phyloP scores from a whole-genome alignment of 208 protist species.

The Crithidia sp. region DNA sequence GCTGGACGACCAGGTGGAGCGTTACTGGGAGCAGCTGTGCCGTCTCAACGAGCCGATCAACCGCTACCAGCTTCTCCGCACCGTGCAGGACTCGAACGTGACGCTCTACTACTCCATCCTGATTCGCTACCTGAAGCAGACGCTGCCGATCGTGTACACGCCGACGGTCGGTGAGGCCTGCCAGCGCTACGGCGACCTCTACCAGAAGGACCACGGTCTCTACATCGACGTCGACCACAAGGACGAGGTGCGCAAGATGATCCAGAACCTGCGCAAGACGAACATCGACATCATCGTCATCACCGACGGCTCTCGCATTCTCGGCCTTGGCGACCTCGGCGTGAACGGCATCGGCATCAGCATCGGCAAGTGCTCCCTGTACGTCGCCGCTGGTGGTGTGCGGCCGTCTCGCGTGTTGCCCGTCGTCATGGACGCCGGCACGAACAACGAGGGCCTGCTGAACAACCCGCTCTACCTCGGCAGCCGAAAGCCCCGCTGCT shows the following conservation, averaged over 20 bases:
- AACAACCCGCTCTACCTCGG: constrained; percentile 90
- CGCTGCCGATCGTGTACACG: constrained; percentile 88
- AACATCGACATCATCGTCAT: constrained; percentile 95
- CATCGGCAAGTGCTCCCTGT: constrained; percentile 94
- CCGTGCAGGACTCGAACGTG: constrained; percentile 66
- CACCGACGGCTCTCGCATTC: constrained; percentile 95
- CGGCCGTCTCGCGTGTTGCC: constrained; percentile 85
- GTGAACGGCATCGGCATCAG: constrained; percentile 96
- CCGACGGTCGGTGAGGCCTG: constrained; percentile 94
- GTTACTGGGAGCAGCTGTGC: constrained; percentile 67
- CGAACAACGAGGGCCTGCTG: constrained; percentile 82
- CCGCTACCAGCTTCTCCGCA: constrained; percentile 75
- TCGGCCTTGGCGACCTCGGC: constrained; percentile 95
- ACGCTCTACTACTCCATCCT: constrained; percentile 83
- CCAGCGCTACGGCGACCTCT: constrained; percentile 84
- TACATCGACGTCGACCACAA: constrained; percentile 85
- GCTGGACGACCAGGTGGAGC: constrained; percentile 67
- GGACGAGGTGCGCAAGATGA: constrained; percentile 75
- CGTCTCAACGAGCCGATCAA: constrained; percentile 77
- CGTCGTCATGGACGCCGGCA: constrained; percentile 92
- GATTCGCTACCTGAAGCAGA: constrained; percentile 67
- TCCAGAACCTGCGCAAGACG: constrained; percentile 78
- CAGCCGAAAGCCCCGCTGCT: constrained; percentile 56
- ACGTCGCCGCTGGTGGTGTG: constrained; percentile 91
- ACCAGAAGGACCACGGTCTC: constrained; percentile 81